Base-by-base conservation (phyloP, 257 asterid genomes). In the Solanum ahanhuiri region DNA sequence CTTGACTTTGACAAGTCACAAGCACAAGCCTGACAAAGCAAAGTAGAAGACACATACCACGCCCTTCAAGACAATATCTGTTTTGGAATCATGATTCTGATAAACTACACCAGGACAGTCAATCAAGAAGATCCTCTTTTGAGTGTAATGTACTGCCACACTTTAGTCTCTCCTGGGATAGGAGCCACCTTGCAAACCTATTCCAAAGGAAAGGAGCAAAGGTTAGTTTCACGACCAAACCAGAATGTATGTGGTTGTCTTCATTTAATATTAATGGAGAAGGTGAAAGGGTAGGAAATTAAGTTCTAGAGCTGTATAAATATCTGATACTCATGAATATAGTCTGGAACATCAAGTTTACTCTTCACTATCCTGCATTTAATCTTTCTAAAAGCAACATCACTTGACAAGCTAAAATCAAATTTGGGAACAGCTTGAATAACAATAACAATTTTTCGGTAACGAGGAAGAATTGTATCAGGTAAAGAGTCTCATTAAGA, bases 101-200 rank as follows among this genome's bases (percentile, higher is more conserved):
- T 96, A 96, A 70, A 96, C 99, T 84, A 95, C 98, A 84, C 99
- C 98, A 73, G 99, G 98, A 89, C 99, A 96, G 90, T 96, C 98
- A 83, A 95, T 95, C 88, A 96, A 90, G 93, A 94, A 94, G 83
- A 96, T 96, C 92, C 88, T 91, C 90, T 96, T 95, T 64, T 94
- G 35, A 96, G 96, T 58, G 98, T 95, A 33, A 96, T 96, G 87
- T 96, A 96, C 86, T 95, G 99, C 99, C 99, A 96, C 84, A 95
- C 98, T 93, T 95, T 96, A 34, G 99, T 96, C 90, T 96, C 99
- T 87, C 98, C 98, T 2, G 98, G 99, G 54, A 96, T 95, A 48
- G 99, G 98, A 57, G 99, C 99, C 85, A 94, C 98, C 92, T 95
- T 95, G 92, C 99, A 96, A 30, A 94, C 98, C 97, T 95, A 86